These are phyloP conservation scores for Golubevia sp. DNA, from an alignment of 1,284 basidiomycete species.

Conservation along the genomic window DNA sequence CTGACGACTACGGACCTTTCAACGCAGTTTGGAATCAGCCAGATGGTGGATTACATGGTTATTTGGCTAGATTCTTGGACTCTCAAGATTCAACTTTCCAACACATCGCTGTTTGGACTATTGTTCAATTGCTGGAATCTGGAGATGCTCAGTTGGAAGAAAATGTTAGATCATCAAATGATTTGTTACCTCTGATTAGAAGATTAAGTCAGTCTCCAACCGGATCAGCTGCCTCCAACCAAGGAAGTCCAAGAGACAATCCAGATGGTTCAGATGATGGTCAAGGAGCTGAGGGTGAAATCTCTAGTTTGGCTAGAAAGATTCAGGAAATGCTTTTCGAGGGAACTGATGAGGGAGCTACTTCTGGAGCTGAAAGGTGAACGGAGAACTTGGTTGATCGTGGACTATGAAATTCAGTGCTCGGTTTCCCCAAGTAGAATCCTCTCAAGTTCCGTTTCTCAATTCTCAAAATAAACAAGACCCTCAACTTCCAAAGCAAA, in stretches of 20 bases:
- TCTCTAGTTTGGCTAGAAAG: conserved; percentile 40
- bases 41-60: conserved; percentile 93
- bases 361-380: background rate
- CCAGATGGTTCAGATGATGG: conserved; percentile 37
- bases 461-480: too few relatives aligned
- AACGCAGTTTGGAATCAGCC: conserved; percentile 98
- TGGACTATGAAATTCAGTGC: too few relatives aligned
- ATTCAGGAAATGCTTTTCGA: conserved; percentile 50
- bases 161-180: conserved; percentile 40
- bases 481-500: too few relatives aligned
- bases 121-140: conserved; percentile 93
- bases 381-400: too few relatives aligned
- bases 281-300: conserved; percentile 48
- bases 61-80: conserved; percentile 91
- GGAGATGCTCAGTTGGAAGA: conserved; percentile 69
- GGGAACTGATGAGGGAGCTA: background rate
- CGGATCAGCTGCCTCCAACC: conserved; percentile 12
- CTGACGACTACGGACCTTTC: conserved; percentile 96
- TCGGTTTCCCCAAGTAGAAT: too few relatives aligned
- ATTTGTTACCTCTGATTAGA: conserved; percentile 49
- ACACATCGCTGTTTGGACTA: conserved; percentile 93
- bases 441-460: too few relatives aligned
- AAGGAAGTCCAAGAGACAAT: background rate
- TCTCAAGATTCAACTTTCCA: conserved; percentile 98
- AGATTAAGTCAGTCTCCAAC: conserved; percentile 26